These are phyloP conservation scores for Hygrocybe punicea DNA, from an alignment of 768 basidiomycete genomes.

Conservation along the genomic window DNA sequence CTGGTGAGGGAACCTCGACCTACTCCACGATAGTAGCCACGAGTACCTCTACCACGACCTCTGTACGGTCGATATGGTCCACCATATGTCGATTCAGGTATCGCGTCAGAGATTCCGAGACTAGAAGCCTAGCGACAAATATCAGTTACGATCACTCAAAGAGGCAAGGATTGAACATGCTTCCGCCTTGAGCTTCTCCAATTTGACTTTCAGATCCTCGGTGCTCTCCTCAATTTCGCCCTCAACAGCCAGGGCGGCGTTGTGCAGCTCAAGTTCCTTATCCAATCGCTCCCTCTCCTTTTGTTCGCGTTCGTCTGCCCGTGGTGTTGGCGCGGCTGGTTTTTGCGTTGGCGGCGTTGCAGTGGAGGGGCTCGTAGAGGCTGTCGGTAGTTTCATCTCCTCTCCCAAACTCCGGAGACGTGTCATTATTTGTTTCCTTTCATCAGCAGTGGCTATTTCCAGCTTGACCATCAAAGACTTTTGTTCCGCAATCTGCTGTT, in stretches of 20 bases:
- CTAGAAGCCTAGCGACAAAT: conserved; percentile 57
- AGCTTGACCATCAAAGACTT: conserved; percentile 77
- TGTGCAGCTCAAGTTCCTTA: conserved; percentile 76
- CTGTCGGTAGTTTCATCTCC: conserved; percentile 53
- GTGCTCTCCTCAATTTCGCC: conserved; percentile 53
- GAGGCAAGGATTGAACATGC: conserved; percentile 38
- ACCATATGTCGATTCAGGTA: conserved; percentile 36
- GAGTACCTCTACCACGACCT: conserved; percentile 58
- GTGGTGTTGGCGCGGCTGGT: conserved; percentile 22
- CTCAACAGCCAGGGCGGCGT: conserved; percentile 35
- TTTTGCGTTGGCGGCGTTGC: conserved; percentile 27
- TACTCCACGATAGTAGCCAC: conserved; percentile 60
- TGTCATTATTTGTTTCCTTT: conserved; percentile 77
- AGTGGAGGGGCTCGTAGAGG: conserved; percentile 18
- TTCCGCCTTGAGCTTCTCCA: conserved; percentile 78
- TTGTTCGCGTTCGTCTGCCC: conserved; percentile 45
- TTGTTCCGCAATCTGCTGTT: conserved; percentile 85
- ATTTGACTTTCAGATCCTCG: conserved; percentile 68
- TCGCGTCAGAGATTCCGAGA: conserved; percentile 61
- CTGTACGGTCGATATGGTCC: conserved; percentile 66
- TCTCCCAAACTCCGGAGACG: conserved; percentile 72
- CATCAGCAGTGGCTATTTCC: conserved; percentile 56
- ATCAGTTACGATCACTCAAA: background rate
- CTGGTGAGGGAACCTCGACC: conserved; percentile 65
- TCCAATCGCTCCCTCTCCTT: conserved; percentile 69